Evolutionary conservation across 2,329 filamentous ascomycete species (phyloP), one percentile per base, ranked within the genome.

Genomic region (Trichoderma citrinoviride): DNA sequence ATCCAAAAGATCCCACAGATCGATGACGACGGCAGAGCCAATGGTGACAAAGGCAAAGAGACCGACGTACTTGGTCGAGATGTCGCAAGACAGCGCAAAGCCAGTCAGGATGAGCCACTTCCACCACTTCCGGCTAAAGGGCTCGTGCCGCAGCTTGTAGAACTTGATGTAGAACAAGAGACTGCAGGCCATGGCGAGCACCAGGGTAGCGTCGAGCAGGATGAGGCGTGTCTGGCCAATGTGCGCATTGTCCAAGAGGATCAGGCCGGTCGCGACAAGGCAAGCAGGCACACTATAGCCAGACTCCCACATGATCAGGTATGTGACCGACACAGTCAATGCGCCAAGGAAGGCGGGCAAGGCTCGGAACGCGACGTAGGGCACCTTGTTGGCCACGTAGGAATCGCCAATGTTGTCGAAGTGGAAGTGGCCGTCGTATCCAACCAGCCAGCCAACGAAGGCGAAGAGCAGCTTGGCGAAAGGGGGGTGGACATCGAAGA

Each of bases 371-470:
- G 95, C 93, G 68, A 99, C 91, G 77, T 99, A 99, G 43, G 95
- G 95, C 47, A 99, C 93, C 76, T 96, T 95, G 84, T 99, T 97
- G 66, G 89, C 86, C 73, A 98, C 91, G 82, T 99, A 99, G 19
- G 94, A 98, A 77, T 98, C 95, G 74, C 95, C 95, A 77, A 99
- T 99, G 81, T 98, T 99, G 72, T 99, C 95, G 79, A 99, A 99
- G 75, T 97, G 88, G 81, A 98, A 99, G 75, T 93, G 89, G 71
- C 95, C 95, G 80, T 98, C 92, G 78, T 96, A 99, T 74, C 95
- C 95, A 61, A 98, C 91, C 62, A 98, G 85, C 95, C 95, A 99
- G 76, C 95, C 95, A 80, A 97, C 93, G 69, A 97, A 87, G 71
- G 93, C 95, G 76, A 98, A 98, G 57, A 99, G 88, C 67, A 99